Evolutionary conservation across 495 filamentous ascomycete genomes (phyloP), one percentile per base, ranked within the genome.

Genomic region (Aspergillus haitiensis): DNA sequence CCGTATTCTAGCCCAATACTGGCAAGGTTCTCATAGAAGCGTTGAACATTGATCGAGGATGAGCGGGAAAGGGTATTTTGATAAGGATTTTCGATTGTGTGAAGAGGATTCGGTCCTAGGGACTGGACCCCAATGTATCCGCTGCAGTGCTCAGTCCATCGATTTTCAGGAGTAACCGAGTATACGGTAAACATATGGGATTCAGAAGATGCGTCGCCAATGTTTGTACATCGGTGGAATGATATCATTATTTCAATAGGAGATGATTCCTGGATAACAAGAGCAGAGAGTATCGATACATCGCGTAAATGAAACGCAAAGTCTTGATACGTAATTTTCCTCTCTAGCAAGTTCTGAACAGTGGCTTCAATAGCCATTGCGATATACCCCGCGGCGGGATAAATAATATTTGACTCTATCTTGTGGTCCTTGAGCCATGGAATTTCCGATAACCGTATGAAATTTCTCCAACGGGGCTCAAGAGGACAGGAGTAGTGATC

Each of bases 351-450:
- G 8, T 63, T 9, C 45, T 80, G 81, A 16, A 59, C 58, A 36
- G 3, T 68, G 0, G 83, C 83, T 60, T 89, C 86, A 0, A 87
- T 67, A 0, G 81, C 85, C 78, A 86, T 87, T 7, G 76, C 69
- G 45, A 88, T 61, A 60, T 83, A 87, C 3, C 82, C 82, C 2
- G 85, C 78, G 55, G 80, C 80, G 7, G 86, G 86, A 64, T 81
- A 86, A 1, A 88, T 71, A 18, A 72, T 60, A 56, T 69, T 67
- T 16, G 58, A 68, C 35, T 77, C 72, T 18, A 78, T 65, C 9
- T 36, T 59, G 40, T 78, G 75, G 13, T 74, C 75, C 2, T 57
- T 46, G 7, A 76, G 46, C 75, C 75, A 78, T 7, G 75, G 75
- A 6, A 60, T 63, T 36, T 70, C 72, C 8, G 57, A 63, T 4